Conservation (phyloP, 306 rosid genomes). For the Quercus bicolor region DNA sequence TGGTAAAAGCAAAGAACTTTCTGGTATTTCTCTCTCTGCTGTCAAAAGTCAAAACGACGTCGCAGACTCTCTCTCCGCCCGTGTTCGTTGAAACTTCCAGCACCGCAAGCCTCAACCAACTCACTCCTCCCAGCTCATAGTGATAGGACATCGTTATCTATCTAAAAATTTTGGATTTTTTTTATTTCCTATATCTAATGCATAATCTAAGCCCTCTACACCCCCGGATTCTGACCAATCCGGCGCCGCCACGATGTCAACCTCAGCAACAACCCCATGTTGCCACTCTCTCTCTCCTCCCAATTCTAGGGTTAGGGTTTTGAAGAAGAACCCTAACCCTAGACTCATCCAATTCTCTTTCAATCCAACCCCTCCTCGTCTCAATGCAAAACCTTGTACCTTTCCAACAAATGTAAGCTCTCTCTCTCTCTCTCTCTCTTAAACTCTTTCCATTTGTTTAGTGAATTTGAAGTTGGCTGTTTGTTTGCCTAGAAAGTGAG, state of each 20-base stretch:
- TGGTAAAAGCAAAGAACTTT: no score
- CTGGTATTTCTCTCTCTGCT: no score
- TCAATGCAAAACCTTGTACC: conserved; percentile 15
- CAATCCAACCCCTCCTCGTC: conserved; percentile 10
- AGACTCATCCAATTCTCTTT: neutral
- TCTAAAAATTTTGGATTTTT: neutral
- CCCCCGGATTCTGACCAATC: neutral
- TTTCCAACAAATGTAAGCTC: conserved; percentile 22
- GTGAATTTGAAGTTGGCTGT: neutral
- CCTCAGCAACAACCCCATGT: neutral
- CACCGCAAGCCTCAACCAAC: neutral
- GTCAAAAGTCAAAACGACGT: neutral
- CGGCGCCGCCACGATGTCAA: conserved; percentile 21
- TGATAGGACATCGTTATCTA: no score
- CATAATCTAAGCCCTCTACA: neutral
- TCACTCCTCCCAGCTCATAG: no score
- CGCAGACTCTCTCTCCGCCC: neutral
- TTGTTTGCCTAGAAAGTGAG: neutral
- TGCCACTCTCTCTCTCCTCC: conserved; percentile 23
- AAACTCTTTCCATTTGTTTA: no score
- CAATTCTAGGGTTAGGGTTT: conserved; percentile 22
- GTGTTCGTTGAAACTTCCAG: neutral
- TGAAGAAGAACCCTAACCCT: neutral
- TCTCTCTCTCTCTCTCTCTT: neutral
- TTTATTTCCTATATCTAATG: neutral